A percentile compares a stretch with the other conserved stretches of the same genome.
Conservation (phyloP, 768 basidiomycete species). For the Lactarius hatsudake region DNA sequence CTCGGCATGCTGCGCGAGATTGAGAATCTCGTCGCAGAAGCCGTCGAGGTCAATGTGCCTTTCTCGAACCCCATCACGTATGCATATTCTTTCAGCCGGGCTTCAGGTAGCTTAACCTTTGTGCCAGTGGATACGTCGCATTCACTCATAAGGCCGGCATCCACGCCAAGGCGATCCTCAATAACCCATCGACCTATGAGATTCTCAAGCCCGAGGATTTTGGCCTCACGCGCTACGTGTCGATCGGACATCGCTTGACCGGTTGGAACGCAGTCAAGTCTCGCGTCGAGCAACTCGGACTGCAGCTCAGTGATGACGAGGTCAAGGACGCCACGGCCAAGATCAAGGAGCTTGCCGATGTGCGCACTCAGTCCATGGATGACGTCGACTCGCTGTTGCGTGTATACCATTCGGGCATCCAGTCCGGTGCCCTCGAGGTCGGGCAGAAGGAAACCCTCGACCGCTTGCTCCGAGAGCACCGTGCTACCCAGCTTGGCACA, state of each 20-base stretch:
- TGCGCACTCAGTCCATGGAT: slow-evolving; percentile 98
- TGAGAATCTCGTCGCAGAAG: slow-evolving; percentile 98
- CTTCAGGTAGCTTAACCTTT: background rate
- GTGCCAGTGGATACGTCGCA: slow-evolving; percentile 88
- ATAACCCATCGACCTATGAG: slow-evolving; percentile 99
- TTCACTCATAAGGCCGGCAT: slow-evolving; percentile 99
- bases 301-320: slow-evolving; percentile 88
- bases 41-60: slow-evolving; percentile 95
- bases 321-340: slow-evolving; percentile 98
- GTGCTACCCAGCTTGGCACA: slow-evolving; percentile 35
- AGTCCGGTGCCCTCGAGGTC: slow-evolving; percentile 86
- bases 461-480: slow-evolving; percentile 78
- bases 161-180: slow-evolving; percentile 99
- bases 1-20: slow-evolving; percentile 96
- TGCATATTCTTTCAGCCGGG: slow-evolving; percentile 29
- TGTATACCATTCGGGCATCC: slow-evolving; percentile 92
- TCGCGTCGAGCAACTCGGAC: slow-evolving; percentile 94
- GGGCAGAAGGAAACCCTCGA: slow-evolving; percentile 94
- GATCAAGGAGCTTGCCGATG: slow-evolving; percentile 99
- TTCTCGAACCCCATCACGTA: slow-evolving; percentile 96
- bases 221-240: slow-evolving; percentile 95
- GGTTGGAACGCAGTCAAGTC: slow-evolving; percentile 99
- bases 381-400: slow-evolving; percentile 97
- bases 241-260: slow-evolving; percentile 94
- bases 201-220: slow-evolving; percentile 99